Evolutionary conservation across 2,329 filamentous ascomycete genomes (phyloP).

Genomic region (Ophiostoma perfectum): DNA sequence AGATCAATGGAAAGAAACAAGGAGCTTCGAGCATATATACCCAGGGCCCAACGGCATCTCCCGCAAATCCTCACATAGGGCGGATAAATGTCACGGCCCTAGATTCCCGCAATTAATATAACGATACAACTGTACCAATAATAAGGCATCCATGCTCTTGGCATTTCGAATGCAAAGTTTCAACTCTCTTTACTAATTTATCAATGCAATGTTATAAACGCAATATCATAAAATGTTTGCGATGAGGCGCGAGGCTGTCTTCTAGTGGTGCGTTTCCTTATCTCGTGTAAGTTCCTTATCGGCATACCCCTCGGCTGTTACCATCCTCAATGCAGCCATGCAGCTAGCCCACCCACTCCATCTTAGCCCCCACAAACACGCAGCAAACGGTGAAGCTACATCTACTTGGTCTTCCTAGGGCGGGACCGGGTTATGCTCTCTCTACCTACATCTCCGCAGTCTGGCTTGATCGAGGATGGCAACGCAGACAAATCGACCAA

Average conservation of each 20-base stretch:
- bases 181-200: too few relatives aligned
- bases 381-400: not conserved
- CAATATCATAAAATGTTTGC: too few relatives aligned
- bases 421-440: too few relatives aligned
- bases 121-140: not conserved
- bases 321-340: not conserved
- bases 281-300: constrained; percentile 17
- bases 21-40: not conserved
- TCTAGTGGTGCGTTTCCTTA: not conserved
- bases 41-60: not conserved
- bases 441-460: too few relatives aligned
- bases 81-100: not conserved
- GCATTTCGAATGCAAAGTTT: too few relatives aligned
- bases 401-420: not conserved
- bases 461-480: not conserved
- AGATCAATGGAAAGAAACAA: not conserved
- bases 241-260: too few relatives aligned
- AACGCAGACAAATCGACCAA: not conserved
- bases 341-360: not conserved
- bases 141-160: too few relatives aligned
- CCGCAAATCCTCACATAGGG: not conserved
- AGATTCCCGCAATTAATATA: not conserved
- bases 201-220: too few relatives aligned
- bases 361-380: not conserved
- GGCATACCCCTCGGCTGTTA: not conserved